Percentiles rank a stretch among this genome's conserved stretches.
Conservation (phyloP, 78 protist species). For the Monosiga brevicollis region DNA sequence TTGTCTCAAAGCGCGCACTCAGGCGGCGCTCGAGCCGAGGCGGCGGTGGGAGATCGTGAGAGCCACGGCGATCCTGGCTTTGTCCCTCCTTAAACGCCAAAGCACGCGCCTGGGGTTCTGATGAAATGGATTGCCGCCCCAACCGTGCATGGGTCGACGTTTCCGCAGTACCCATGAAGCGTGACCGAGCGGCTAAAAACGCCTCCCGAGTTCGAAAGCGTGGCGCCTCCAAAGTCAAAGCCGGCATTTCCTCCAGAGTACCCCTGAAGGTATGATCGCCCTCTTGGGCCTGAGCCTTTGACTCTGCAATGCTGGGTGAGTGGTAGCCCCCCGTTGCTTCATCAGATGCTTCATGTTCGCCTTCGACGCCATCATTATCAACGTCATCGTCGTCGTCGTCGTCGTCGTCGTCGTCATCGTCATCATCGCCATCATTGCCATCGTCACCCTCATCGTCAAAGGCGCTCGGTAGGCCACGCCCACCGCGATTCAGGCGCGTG, state of each 20-base stretch:
- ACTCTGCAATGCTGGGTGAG: neutral
- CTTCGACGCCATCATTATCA: neutral
- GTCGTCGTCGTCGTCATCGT: neutral
- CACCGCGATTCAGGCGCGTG: neutral
- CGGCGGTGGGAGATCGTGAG: too few relatives aligned
- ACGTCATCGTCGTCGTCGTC: neutral
- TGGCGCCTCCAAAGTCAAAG: neutral
- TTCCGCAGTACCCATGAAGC: too few relatives aligned
- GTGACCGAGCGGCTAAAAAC: too few relatives aligned
- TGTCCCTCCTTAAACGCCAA: too few relatives aligned
- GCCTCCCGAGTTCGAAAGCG: too few relatives aligned
- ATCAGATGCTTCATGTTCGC: neutral
- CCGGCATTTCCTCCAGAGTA: neutral
- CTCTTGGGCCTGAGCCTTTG: neutral
- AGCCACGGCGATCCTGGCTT: too few relatives aligned
- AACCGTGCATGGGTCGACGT: too few relatives aligned
- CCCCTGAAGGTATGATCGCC: neutral
- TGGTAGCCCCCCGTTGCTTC: too few relatives aligned
- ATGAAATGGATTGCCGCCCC: too few relatives aligned
- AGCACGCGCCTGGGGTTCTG: too few relatives aligned
- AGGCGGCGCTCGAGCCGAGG: too few relatives aligned
- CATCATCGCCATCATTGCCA: neutral
- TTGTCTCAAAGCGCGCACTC: too few relatives aligned
- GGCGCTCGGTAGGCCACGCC: neutral
- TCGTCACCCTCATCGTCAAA: neutral